These are phyloP conservation scores for Sordariomycetes sp. DNA, from an alignment of 2,329 filamentous ascomycete species.

Conservation along the genomic window DNA sequence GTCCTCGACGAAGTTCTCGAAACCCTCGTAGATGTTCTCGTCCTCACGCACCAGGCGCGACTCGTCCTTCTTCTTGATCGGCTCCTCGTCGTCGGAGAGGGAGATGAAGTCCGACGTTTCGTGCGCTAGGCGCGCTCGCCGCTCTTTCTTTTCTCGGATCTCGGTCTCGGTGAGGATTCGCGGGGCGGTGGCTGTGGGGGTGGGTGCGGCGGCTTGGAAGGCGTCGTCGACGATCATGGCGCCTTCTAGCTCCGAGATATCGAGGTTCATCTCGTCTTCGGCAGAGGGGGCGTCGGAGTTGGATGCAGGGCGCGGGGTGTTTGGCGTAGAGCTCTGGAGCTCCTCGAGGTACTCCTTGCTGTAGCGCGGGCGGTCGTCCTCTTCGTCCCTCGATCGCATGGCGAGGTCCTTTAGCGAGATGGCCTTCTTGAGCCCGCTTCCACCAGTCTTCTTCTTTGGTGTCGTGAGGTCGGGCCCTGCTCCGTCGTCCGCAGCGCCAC, in stretches of 20 bases:
- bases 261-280: conserved; percentile 35
- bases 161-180: conserved; percentile 70
- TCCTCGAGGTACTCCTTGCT: conserved; percentile 79
- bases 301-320: conserved; percentile 40
- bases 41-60: conserved; percentile 72
- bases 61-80: conserved; percentile 38
- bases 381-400: conserved; percentile 39
- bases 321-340: conserved; percentile 73
- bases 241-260: conserved; percentile 47
- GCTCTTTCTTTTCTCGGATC: conserved; percentile 82
- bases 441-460: conserved; percentile 54
- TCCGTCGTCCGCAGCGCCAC: conserved; percentile 17
- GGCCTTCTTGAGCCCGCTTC: conserved; percentile 34
- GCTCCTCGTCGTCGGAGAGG: conserved; percentile 35
- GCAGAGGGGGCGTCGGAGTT: conserved; percentile 14
- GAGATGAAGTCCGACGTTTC: conserved; percentile 53
- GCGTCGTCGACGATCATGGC: conserved; percentile 47
- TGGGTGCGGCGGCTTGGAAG: conserved; percentile 8
- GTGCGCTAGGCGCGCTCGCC: conserved; percentile 66
- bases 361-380: conserved; percentile 65
- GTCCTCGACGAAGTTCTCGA: conserved; percentile 83
- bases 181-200: conserved; percentile 16
- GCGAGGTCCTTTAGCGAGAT: conserved; percentile 35
- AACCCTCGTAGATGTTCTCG: conserved; percentile 86
- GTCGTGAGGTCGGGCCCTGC: conserved; percentile 36